phyloP scores from a whole-genome alignment of 345 rosid species.

The Iberis pinnata region DNA sequence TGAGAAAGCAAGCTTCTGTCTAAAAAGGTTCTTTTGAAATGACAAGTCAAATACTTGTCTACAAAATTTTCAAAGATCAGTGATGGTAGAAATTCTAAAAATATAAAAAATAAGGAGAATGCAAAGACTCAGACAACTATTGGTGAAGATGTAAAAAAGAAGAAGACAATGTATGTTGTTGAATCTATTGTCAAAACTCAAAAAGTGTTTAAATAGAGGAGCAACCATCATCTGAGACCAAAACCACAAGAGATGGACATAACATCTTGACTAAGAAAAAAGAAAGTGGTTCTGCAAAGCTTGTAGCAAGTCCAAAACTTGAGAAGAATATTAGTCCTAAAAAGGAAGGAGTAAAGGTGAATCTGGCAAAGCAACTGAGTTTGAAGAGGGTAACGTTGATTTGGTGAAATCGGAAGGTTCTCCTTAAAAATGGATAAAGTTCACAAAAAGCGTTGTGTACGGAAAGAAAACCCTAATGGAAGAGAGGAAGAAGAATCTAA shows the following conservation, averaged over 20 bases:
- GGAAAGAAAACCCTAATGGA: constrained; percentile 33
- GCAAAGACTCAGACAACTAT: no score
- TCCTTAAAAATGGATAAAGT: constrained; percentile 47
- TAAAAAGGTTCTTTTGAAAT: constrained; percentile 22
- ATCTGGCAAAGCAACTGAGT: constrained; percentile 25
- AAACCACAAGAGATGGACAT: constrained; percentile 20
- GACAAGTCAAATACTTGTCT: no score
- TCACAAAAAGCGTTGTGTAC: constrained; percentile 34
- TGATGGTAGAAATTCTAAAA: constrained; percentile 7
- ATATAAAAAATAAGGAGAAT: constrained; percentile 19
- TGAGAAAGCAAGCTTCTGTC: constrained; percentile 4
- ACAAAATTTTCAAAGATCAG: constrained; percentile 26
- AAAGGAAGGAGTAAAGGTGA: constrained; percentile 24
- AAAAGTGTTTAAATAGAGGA: constrained; percentile 7
- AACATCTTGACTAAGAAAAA: no score
- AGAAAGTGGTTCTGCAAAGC: constrained; percentile 5
- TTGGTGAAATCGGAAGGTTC: constrained; percentile 35
- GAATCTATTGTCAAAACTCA: constrained; percentile 31
- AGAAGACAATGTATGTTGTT: constrained; percentile 39
- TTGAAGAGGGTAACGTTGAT: constrained; percentile 55
- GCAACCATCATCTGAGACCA: no score
- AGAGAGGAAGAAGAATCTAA: constrained; percentile 20
- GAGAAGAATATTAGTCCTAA: constrained; percentile 25
- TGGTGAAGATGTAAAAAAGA: constrained; percentile 35
- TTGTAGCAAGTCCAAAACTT: constrained; percentile 11